Evolutionary conservation across 1,284 basidiomycete species (phyloP).

Genomic region (Rhodofomes roseus): DNA sequence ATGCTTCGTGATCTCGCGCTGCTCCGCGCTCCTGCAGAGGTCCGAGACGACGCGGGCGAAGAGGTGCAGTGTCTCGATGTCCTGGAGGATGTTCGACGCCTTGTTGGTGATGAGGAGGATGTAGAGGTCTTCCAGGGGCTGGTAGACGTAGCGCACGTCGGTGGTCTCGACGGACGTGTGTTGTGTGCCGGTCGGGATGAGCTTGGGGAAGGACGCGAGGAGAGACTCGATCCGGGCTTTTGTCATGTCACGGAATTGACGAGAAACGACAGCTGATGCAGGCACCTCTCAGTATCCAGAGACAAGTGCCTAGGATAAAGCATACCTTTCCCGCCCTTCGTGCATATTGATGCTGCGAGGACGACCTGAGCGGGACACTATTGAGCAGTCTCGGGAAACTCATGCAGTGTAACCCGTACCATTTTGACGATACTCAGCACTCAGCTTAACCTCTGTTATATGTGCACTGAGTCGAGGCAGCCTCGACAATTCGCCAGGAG

Average conservation of each 20-base stretch:
- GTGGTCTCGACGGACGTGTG: slow-evolving; percentile 94
- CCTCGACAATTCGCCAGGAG: neutral
- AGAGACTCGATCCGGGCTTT: slow-evolving; percentile 92
- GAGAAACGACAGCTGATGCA: slow-evolving; percentile 83
- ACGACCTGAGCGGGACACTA: slow-evolving; percentile 59
- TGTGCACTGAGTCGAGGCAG: neutral
- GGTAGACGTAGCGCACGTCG: slow-evolving; percentile 97
- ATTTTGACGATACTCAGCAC: neutral
- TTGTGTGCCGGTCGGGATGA: slow-evolving; percentile 95
- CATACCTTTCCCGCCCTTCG: slow-evolving; percentile 86
- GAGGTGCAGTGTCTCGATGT: slow-evolving; percentile 94
- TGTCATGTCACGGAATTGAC: slow-evolving; percentile 95
- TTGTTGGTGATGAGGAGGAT: slow-evolving; percentile 98
- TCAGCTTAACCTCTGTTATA: neutral
- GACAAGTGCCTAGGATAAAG: neutral
- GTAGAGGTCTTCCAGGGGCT: slow-evolving; percentile 97
- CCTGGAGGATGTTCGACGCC: slow-evolving; percentile 96
- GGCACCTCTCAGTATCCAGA: neutral
- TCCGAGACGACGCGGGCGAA: slow-evolving; percentile 94
- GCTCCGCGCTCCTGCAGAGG: slow-evolving; percentile 83
- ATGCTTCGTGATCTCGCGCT: slow-evolving; percentile 88
- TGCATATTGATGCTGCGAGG: slow-evolving; percentile 90
- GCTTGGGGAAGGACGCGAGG: slow-evolving; percentile 95
- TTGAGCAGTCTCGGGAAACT: neutral
- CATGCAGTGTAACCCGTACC: neutral